phyloP scores from a whole-genome alignment of 2,329 filamentous ascomycete genomes.

The Pestalotiopsis sp. region DNA sequence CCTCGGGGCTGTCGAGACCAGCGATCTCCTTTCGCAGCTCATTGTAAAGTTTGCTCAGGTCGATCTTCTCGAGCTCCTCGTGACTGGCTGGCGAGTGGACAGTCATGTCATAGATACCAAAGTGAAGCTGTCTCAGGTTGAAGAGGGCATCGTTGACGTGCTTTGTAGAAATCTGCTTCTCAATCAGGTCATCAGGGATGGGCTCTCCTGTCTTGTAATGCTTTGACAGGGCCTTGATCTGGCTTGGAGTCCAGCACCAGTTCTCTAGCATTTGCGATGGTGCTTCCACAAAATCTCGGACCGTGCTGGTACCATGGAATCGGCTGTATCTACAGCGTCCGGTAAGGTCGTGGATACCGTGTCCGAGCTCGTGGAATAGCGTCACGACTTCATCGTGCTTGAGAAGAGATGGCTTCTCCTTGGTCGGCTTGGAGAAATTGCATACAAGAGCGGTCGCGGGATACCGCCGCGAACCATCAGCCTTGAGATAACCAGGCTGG shows the following conservation, averaged over 20 bases:
- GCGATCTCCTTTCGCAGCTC: constrained; percentile 70
- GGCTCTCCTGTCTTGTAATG: constrained; percentile 72
- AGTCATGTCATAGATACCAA: constrained; percentile 83
- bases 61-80: constrained; percentile 66
- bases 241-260: constrained; percentile 72
- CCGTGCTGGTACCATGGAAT: constrained; percentile 69
- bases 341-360: constrained; percentile 72
- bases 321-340: constrained; percentile 64
- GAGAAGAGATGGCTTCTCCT: constrained; percentile 75
- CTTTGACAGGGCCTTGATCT: constrained; percentile 67
- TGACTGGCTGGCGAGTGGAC: constrained; percentile 74
- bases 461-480: constrained; percentile 72
- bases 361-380: constrained; percentile 77
- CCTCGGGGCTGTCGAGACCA: constrained; percentile 75
- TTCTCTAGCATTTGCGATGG: constrained; percentile 76
- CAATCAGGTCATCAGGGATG: constrained; percentile 75
- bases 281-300: constrained; percentile 72
- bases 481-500: constrained; percentile 69
- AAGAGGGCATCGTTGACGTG: constrained; percentile 81
- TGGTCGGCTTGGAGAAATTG: constrained; percentile 82
- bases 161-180: constrained; percentile 75
- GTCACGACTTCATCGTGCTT: constrained; percentile 85
- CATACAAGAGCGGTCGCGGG: constrained; percentile 80
- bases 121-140: constrained; percentile 78
- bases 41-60: constrained; percentile 72